Evolutionary conservation across 768 basidiomycete species (phyloP), one percentile per base, ranked within the genome.

Genomic region (Rhizopogon salebrosus): DNA sequence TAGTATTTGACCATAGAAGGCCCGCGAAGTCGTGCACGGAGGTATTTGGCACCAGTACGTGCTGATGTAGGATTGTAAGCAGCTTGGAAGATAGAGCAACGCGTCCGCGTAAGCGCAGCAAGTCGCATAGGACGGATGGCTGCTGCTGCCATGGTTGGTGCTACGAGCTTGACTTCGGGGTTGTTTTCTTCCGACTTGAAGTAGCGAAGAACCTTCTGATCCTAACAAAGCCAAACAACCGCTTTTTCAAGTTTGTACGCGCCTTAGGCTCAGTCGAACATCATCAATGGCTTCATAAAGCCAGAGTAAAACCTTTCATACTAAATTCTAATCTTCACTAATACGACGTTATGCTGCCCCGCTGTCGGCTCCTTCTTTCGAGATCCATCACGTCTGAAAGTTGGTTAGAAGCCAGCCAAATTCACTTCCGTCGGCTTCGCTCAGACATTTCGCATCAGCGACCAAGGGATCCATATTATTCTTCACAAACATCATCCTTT

Each of bases 1-100:
- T 95, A 94, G 73, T 98, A 98, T 4, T 80, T 73, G 57, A 87
- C 64, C 85, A 97, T 89, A 24, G 91, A 79, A 0, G 92, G 92
- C 0, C 95, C 95, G 0, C 85, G 82, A 34, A 98, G 80, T 16
- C 87, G 78, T 13, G 80, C 76, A 18, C 87, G 84, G 41, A 98
- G 83, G 72, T 95, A 93, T 72, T 98, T 98, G 24, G 92, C 87
- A 16, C 95, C 95, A 0, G 89, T 94, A 16, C 95, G 85, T 13
- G 82, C 65, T 24, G 80, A 80, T 2, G 78, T 78, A 0, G 95
- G 95, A 70, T 98, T 98, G 72, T 89, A 92, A 3, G 87, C 75
- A 8, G 92, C 95, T 63, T 92, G 82, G 64, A 98, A 95, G 49
- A 98, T 80, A 38, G 75, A 64, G 64, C 83, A 85, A 40, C 85